phyloP scores from a whole-genome alignment of 2,329 filamentous ascomycete species.

The Aschersonia sp. region DNA sequence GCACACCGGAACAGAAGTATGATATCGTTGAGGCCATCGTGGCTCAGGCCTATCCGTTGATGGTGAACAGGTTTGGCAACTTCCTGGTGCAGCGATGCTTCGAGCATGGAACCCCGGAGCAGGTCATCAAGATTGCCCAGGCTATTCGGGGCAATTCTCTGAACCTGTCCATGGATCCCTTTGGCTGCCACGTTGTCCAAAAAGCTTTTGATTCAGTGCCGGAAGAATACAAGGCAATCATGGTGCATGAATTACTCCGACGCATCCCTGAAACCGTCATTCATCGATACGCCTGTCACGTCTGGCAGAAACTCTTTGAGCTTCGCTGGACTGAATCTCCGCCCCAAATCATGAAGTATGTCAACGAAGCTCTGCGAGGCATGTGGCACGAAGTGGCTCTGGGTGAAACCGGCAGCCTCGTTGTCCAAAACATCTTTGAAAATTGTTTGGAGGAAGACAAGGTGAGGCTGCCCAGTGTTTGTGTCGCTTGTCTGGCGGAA shows the following conservation, averaged over 20 bases:
- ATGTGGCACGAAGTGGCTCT: conserved; percentile 99
- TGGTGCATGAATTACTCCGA: conserved; percentile 94
- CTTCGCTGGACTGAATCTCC: conserved; percentile 89
- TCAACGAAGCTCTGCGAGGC: conserved; percentile 84
- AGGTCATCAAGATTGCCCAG: conserved; percentile 88
- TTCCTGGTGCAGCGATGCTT: conserved; percentile 98
- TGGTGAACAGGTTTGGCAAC: conserved; percentile 98
- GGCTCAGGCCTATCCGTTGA: conserved; percentile 82
- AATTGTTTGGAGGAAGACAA: conserved; percentile 98
- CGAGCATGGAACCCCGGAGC: conserved; percentile 89
- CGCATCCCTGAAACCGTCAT: conserved; percentile 96
- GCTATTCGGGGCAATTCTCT: conserved; percentile 89
- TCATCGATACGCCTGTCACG: conserved; percentile 95
- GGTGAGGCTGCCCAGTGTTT: conserved; percentile 29
- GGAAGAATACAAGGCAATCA: conserved; percentile 93
- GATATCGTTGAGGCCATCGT: conserved; percentile 96
- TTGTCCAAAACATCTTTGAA: conserved; percentile 99
- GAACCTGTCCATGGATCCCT: conserved; percentile 93
- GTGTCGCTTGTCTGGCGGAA: background rate
- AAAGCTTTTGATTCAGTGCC: conserved; percentile 97
- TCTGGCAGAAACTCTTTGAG: conserved; percentile 99
- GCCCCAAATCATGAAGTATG: conserved; percentile 95
- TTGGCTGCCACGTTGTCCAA: conserved; percentile 95
- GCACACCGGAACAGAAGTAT: conserved; percentile 87
- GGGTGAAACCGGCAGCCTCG: conserved; percentile 91